Evolutionary conservation across 1,284 basidiomycete genomes (phyloP), one percentile per base, ranked within the genome.

Genomic region (Vanrija humicola): DNA sequence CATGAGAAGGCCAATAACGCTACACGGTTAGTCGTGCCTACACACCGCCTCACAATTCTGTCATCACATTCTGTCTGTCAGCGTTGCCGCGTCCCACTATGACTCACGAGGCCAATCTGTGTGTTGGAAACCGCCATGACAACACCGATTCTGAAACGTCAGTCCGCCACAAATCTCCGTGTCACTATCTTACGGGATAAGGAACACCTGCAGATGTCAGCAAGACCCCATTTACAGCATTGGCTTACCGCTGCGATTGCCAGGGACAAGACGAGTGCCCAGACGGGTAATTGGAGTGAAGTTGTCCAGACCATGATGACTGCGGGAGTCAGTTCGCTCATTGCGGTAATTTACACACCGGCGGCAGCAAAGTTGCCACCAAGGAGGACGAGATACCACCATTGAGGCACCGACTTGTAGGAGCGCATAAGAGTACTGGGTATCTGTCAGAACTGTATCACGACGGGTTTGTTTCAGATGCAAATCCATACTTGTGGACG

Each of bases 51-150:
- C 26, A 75, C 74, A 79, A 79, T 55, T 81, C 79, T 1, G 79
- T 80, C 48, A 81, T 66, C 29, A 81, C 79, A 53, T 78, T 78
- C 67, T 74, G 38, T 8, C 3, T 15, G 48, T 58, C 39, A 58
- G 49, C 38, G 26, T 16, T 5, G 18, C n/a, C 3, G 2, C 6
- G 0, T 8, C 28, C 28, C 5, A 3, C 6, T 9, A 9, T 9
- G 15, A 60, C 72, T 64, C 42, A 74, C 72, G 28, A 78, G 61
- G 0, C 76, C 76, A 28, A 81, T 79, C 8, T 72, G 71, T 0
- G 79, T 80, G 53, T 80, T 80, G 38, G 74, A 77, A 34, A 80
- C 78, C 8, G 80, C 80, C 6, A 78, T 68, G 50, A 81, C 77
- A 46, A 81, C 76, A 0, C 80, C 80, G n/a, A 76, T 69, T 0